A percentile compares a stretch with the other conserved stretches of the same genome.
Evolutionary conservation across 805 yeast species (phyloP).

Genomic region (Millerago galiae): DNA sequence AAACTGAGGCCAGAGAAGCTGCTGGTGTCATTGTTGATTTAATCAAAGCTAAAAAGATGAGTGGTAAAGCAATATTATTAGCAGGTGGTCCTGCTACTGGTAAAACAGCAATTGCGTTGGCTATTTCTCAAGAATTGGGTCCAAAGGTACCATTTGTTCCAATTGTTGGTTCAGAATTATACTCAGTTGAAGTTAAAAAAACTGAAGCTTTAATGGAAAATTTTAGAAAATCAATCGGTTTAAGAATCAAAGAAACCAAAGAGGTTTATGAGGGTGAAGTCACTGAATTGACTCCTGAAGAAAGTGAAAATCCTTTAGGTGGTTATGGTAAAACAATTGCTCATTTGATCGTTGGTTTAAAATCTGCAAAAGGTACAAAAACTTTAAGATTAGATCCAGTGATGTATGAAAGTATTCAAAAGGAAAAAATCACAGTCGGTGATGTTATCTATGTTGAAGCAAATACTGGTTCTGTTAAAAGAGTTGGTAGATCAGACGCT

Average conservation of each 20-base stretch:
- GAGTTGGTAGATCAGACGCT: constrained; percentile 98
- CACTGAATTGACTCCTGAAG: constrained; percentile 91
- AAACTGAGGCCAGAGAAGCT: constrained; percentile 73
- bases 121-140: constrained; percentile 92
- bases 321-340: constrained; percentile 96
- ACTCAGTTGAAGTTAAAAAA: constrained; percentile 93
- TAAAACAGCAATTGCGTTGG: constrained; percentile 94
- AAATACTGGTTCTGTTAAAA: constrained; percentile 93
- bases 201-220: constrained; percentile 96
- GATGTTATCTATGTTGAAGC: constrained; percentile 97
- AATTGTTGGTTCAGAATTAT: constrained; percentile 89
- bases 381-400: constrained; percentile 85
- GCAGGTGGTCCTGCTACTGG: constrained; percentile 99
- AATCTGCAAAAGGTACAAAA: constrained; percentile 88
- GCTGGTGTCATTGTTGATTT: constrained; percentile 93
- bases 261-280: constrained; percentile 99
- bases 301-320: constrained; percentile 93
- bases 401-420: constrained; percentile 88
- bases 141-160: constrained; percentile 98
- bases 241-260: constrained; percentile 92
- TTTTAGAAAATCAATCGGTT: constrained; percentile 92
- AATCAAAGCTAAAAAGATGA: constrained; percentile 85
- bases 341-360: constrained; percentile 90
- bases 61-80: constrained; percentile 90
- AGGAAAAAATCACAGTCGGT: constrained; percentile 90